phyloP scores from a whole-genome alignment of 2,329 filamentous ascomycete species.

The Fusarium praegraminearum region DNA sequence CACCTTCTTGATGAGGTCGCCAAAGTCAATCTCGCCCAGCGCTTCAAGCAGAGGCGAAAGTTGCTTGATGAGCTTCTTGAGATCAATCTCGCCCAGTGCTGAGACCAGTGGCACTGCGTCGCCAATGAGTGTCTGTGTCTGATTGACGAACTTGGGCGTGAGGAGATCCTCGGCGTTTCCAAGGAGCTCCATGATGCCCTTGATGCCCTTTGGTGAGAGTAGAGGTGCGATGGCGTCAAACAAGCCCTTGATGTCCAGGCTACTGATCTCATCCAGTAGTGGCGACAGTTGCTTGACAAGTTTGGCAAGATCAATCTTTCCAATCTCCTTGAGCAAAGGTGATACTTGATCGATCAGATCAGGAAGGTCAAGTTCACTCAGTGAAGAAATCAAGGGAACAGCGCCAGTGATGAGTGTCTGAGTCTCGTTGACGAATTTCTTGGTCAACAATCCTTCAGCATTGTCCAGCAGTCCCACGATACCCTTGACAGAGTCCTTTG shows the following conservation, averaged over 20 bases:
- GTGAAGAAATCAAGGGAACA: constrained; percentile 41
- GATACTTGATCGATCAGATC: constrained; percentile 45
- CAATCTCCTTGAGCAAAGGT: constrained; percentile 50
- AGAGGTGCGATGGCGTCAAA: constrained; percentile 52
- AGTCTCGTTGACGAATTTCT: constrained; percentile 48
- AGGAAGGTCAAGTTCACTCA: constrained; percentile 43
- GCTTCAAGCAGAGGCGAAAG: constrained; percentile 50
- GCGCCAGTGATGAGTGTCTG: constrained; percentile 48
- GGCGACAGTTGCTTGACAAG: constrained; percentile 49
- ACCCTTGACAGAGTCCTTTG: constrained; percentile 46
- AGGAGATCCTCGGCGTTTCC: constrained; percentile 53
- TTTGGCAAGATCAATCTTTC: constrained; percentile 49
- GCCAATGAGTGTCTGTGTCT: constrained; percentile 50
- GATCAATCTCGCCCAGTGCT: constrained; percentile 52
- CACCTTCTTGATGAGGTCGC: constrained; percentile 48
- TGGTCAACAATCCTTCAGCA: constrained; percentile 47
- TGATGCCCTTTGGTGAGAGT: constrained; percentile 50
- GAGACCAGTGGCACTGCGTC: constrained; percentile 54
- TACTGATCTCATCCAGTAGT: constrained; percentile 48
- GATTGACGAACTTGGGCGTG: constrained; percentile 49
- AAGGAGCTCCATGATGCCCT: constrained; percentile 52
- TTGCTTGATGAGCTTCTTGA: constrained; percentile 51
- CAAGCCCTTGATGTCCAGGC: constrained; percentile 52
- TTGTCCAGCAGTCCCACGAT: constrained; percentile 51
- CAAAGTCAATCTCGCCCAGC: constrained; percentile 52